phyloP scores from a whole-genome alignment of 2,329 filamentous ascomycete species.

The Aspergillus terreus region DNA sequence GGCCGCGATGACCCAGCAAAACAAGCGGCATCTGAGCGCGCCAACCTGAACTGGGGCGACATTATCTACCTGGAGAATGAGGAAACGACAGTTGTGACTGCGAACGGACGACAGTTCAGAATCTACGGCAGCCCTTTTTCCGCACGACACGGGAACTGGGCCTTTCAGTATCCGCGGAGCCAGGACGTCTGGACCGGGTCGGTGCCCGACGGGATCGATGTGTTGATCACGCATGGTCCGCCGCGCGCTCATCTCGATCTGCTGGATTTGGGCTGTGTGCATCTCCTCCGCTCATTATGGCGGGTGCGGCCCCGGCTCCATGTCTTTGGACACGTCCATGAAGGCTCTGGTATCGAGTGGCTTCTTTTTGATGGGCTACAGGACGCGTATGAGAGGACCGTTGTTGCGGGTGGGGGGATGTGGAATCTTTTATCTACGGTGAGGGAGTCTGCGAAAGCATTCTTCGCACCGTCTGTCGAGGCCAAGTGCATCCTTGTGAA shows the following conservation, averaged over 20 bases:
- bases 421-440: constrained; percentile 14
- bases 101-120: constrained; percentile 54
- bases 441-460: constrained; percentile 5
- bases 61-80: constrained; percentile 70
- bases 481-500: constrained; percentile 21
- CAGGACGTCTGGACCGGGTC: constrained; percentile 64
- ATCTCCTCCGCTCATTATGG: constrained; percentile 65
- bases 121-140: constrained; percentile 76
- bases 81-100: constrained; percentile 57
- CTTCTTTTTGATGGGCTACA: constrained; percentile 15
- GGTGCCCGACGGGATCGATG: constrained; percentile 65
- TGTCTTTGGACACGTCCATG: constrained; percentile 77
- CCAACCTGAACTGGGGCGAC: constrained; percentile 57
- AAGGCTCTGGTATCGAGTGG: constrained; percentile 12
- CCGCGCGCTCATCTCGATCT: constrained; percentile 63
- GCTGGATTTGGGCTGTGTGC: constrained; percentile 57
- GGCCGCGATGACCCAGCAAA: constrained; percentile 42
- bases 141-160: constrained; percentile 67
- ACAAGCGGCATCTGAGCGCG: neutral
- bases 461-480: constrained; percentile 9
- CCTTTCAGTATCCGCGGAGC: constrained; percentile 66
- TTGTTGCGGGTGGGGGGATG: constrained; percentile 12
- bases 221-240: constrained; percentile 74
- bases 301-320: constrained; percentile 71
- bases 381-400: constrained; percentile 14